These are phyloP conservation scores for Hypericum perforatum DNA, from an alignment of 345 rosid species.

Conservation along the genomic window DNA sequence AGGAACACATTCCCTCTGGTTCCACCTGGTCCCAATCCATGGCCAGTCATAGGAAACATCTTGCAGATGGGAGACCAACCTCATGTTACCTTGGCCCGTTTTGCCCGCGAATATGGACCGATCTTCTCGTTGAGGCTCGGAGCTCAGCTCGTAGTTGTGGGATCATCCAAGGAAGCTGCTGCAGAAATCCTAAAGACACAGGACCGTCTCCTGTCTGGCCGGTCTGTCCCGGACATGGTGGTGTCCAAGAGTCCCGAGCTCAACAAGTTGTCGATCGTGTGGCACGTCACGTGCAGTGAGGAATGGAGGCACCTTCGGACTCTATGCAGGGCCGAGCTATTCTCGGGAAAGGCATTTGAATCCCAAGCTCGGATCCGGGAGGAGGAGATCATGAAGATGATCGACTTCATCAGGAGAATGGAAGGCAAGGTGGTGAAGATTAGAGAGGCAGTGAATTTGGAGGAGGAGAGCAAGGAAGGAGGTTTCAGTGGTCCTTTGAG, in stretches of 20 bases:
- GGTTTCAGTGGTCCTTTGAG: slow-evolving; percentile 16
- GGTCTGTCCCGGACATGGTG: slow-evolving; percentile 26
- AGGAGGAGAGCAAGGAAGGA: slow-evolving; percentile 14
- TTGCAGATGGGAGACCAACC: slow-evolving; percentile 25
- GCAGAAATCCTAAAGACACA: slow-evolving; percentile 25
- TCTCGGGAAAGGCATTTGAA: slow-evolving; percentile 21
- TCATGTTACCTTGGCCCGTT: slow-evolving; percentile 13
- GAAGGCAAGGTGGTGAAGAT: slow-evolving; percentile 24
- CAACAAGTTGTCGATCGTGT: slow-evolving; percentile 22
- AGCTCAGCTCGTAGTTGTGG: slow-evolving; percentile 24
- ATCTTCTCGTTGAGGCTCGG: slow-evolving; percentile 25
- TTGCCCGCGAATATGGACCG: slow-evolving; percentile 22
- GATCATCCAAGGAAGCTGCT: slow-evolving; percentile 25
- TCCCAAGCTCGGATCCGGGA: slow-evolving; percentile 12
- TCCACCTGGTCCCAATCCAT: slow-evolving; percentile 30
- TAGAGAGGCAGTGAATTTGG: slow-evolving; percentile 18
- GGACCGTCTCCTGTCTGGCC: slow-evolving; percentile 22
- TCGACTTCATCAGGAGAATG: slow-evolving; percentile 13
- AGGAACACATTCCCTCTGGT: slow-evolving; percentile 7
- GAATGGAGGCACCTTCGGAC: slow-evolving; percentile 20
- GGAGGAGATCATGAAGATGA: slow-evolving; percentile 20
- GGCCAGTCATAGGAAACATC: slow-evolving; percentile 29
- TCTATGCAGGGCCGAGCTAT: slow-evolving; percentile 21
- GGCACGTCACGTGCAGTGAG: slow-evolving; percentile 24
- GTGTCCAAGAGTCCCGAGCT: slow-evolving; percentile 22